phyloP scores from a whole-genome alignment of 352 stramenopile genomes.

The Globisporangium takayamanum region DNA sequence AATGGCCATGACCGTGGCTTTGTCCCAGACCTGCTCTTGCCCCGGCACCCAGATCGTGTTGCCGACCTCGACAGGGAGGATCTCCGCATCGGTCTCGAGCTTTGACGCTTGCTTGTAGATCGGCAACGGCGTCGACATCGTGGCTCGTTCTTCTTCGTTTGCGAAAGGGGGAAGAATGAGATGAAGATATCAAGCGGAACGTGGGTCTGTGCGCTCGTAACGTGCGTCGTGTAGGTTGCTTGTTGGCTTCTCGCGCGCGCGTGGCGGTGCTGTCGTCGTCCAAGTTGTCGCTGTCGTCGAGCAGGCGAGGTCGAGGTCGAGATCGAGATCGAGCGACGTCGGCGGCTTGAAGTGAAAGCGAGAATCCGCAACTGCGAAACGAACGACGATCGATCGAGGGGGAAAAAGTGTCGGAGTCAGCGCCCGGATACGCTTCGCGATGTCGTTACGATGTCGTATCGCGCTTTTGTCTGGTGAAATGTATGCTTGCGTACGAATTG shows the following conservation, averaged over 20 bases:
- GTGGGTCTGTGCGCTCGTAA: background rate
- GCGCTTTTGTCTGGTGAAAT: too few relatives aligned
- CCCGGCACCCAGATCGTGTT: constrained; percentile 73
- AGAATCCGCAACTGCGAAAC: constrained; percentile 18
- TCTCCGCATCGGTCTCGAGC: constrained; percentile 50
- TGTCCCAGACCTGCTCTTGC: constrained; percentile 70
- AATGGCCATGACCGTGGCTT: constrained; percentile 77
- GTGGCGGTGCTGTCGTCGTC: background rate
- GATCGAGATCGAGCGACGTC: background rate
- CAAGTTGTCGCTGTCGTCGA: background rate
- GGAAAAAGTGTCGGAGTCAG: background rate
- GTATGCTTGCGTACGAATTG: too few relatives aligned
- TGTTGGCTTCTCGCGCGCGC: background rate
- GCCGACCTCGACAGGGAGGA: constrained; percentile 70
- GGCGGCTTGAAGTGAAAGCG: constrained; percentile 34
- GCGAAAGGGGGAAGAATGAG: background rate
- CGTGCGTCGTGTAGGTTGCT: background rate
- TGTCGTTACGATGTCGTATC: too few relatives aligned
- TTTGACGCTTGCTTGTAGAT: constrained; percentile 69
- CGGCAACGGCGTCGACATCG: constrained; percentile 60
- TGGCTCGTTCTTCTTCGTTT: constrained; percentile 2
- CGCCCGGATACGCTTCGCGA: background rate
- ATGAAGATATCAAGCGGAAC: background rate
- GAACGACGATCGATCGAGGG: constrained; percentile 1
- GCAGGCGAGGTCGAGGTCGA: background rate